Conservation (phyloP, 2,329 filamentous ascomycete genomes). For the Cytospora schulzeri region DNA sequence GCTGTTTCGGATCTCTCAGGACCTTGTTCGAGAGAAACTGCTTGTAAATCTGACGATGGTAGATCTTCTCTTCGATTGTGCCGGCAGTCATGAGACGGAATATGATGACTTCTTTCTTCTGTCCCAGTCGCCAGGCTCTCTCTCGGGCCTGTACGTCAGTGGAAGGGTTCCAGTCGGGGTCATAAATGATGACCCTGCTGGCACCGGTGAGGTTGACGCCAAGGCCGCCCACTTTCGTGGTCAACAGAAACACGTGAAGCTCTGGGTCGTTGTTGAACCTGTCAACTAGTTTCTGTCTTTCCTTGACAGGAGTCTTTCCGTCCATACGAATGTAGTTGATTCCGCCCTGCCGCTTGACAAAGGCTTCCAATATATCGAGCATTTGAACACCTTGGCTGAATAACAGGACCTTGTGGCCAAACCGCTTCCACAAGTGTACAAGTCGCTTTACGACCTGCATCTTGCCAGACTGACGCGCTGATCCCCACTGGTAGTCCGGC, state of each 20-base stretch:
- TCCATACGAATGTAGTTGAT: constrained; percentile 90
- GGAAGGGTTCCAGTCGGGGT: constrained; percentile 98
- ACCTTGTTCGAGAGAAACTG: constrained; percentile 98
- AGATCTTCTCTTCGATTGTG: constrained; percentile 99
- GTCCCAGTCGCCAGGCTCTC: constrained; percentile 91
- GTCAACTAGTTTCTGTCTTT: constrained; percentile 87
- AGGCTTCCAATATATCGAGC: constrained; percentile 89
- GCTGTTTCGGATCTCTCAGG: constrained; percentile 88
- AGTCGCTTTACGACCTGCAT: constrained; percentile 92
- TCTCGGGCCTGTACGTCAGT: constrained; percentile 95
- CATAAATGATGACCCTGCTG: constrained; percentile 95
- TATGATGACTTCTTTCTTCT: constrained; percentile 93
- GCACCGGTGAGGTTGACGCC: constrained; percentile 95
- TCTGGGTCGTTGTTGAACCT: constrained; percentile 82
- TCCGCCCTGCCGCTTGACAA: constrained; percentile 66
- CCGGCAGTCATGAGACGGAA: constrained; percentile 98
- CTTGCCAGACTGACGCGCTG: constrained; percentile 81
- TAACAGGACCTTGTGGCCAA: constrained; percentile 88
- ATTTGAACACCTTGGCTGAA: constrained; percentile 95
- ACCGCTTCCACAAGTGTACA: constrained; percentile 83
- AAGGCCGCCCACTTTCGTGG: constrained; percentile 91
- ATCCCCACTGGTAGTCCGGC: constrained; percentile 75
- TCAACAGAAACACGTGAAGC: constrained; percentile 87
- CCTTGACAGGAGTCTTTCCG: constrained; percentile 83
- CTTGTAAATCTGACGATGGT: constrained; percentile 97